A percentile compares a stretch with the other conserved stretches of the same genome.
Conservation (phyloP, 129 eudicot genomes). For the Helichrysum umbraculigerum region DNA sequence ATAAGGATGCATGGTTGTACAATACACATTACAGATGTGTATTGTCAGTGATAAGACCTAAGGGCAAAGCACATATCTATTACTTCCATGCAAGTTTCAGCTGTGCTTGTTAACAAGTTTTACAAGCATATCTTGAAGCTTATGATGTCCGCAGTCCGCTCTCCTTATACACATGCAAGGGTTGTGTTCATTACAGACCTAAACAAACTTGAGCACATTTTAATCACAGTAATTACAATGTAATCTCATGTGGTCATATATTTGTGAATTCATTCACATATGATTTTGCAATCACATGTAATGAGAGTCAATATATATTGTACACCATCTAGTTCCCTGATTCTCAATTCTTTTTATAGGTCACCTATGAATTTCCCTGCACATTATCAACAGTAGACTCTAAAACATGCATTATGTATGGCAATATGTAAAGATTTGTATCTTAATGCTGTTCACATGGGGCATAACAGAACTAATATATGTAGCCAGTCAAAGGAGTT, state of each 20-base stretch:
- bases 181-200: too few relatives aligned
- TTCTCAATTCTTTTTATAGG: too few relatives aligned
- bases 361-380: neutral
- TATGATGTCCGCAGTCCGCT: neutral
- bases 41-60: neutral
- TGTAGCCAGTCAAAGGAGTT: neutral
- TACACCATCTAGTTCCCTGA: too few relatives aligned
- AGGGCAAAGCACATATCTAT: neutral
- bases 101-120: neutral
- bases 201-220: too few relatives aligned
- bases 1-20: neutral
- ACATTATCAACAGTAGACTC: neutral
- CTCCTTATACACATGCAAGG: neutral
- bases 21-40: neutral
- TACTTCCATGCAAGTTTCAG: neutral
- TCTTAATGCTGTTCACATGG: neutral
- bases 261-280: too few relatives aligned
- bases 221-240: too few relatives aligned
- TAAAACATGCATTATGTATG: slow-evolving; percentile 1
- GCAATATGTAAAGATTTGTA: neutral
- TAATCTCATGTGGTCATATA: too few relatives aligned
- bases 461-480: neutral
- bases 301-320: too few relatives aligned
- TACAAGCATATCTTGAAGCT: neutral
- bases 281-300: too few relatives aligned